Conservation (phyloP, 441 rosid species). For the Euphorbia corollata region DNA sequence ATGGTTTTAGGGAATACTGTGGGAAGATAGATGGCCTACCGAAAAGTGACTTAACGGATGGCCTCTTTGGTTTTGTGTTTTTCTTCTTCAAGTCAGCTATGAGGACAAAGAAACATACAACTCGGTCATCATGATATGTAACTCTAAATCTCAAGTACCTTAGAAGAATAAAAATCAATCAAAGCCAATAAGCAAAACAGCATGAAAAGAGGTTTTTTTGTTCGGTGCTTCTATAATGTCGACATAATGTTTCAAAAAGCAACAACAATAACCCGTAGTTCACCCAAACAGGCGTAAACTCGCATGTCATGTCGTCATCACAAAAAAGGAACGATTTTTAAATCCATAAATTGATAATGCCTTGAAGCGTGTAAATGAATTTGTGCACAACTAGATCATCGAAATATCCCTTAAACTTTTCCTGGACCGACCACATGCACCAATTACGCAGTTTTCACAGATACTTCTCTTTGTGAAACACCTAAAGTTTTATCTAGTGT, state of each 20-base stretch:
- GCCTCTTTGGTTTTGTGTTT: constrained; percentile 75
- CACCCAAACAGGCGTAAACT: too few relatives aligned
- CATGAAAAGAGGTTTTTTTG: neutral
- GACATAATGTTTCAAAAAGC: too few relatives aligned
- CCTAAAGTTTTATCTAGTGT: too few relatives aligned
- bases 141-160: neutral
- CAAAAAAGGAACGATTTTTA: neutral
- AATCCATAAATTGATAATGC: neutral
- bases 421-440: too few relatives aligned
- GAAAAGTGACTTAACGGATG: constrained; percentile 88
- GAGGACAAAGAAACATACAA: constrained; percentile 1
- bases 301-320: neutral
- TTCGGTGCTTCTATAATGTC: too few relatives aligned
- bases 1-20: too few relatives aligned
- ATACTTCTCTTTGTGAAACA: neutral
- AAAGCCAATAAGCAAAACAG: neutral
- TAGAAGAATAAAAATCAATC: neutral
- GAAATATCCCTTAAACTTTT: too few relatives aligned
- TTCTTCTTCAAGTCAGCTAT: constrained; percentile 82
- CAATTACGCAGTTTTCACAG: neutral
- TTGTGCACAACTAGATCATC: neutral
- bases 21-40: constrained; percentile 46
- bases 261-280: neutral
- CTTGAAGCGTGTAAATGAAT: neutral
- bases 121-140: neutral